Conservation (phyloP, 1,284 basidiomycete genomes). For the Cryptococcus deneoformans region DNA sequence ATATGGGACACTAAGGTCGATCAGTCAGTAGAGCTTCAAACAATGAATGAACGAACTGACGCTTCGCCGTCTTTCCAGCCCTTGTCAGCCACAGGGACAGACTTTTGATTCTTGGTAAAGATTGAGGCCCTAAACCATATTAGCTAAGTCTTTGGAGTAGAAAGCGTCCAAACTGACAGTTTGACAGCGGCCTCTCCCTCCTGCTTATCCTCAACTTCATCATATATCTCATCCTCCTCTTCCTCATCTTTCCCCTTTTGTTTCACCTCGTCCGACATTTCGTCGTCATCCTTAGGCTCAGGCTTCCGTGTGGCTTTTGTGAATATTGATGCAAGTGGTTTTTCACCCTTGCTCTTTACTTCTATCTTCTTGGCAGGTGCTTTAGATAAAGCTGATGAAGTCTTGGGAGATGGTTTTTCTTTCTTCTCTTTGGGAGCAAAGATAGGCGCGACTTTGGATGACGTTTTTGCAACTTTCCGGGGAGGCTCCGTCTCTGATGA, state of each 20-base stretch:
- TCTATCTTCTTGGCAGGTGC: constrained; percentile 3
- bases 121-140: constrained; percentile 58
- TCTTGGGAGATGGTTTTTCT: constrained; percentile 8
- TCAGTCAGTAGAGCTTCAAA: constrained; percentile 1
- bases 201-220: constrained; percentile 52
- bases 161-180: constrained; percentile 51
- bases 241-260: constrained; percentile 50
- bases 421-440: constrained; percentile 26
- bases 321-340: constrained; percentile 49
- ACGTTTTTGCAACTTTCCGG: constrained; percentile 34
- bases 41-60: constrained; percentile 54
- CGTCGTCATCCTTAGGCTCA: constrained; percentile 28
- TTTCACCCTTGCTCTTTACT: constrained; percentile 11
- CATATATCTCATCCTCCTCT: constrained; percentile 31
- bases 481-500: constrained; percentile 27
- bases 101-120: constrained; percentile 51
- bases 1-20: constrained; percentile 74
- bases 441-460: constrained; percentile 22
- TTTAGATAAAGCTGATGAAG: background rate
- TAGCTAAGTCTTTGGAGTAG: background rate
- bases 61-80: constrained; percentile 85
- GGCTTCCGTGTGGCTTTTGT: constrained; percentile 31
- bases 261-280: constrained; percentile 37
- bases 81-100: constrained; percentile 73
- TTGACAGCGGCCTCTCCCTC: constrained; percentile 62